Evolutionary conservation across 768 basidiomycete genomes (phyloP).

Genomic region (Solioccasus polychromus): DNA sequence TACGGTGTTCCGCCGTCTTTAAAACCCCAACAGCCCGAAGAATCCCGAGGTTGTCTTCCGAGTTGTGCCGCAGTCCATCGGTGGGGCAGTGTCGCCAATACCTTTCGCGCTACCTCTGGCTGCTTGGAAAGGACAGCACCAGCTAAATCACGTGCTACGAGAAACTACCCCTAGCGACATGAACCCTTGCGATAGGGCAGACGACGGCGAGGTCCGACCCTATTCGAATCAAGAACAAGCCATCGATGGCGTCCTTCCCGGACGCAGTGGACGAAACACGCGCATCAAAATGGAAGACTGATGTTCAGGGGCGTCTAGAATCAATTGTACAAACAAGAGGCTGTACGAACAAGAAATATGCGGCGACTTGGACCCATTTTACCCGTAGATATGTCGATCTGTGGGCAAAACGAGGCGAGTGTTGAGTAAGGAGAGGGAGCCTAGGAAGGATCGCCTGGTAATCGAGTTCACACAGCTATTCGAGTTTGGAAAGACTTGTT

Average conservation of each 20-base stretch:
- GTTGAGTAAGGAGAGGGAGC: constrained; percentile 8
- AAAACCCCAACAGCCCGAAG: constrained; percentile 23
- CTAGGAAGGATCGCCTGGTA: constrained; percentile 1
- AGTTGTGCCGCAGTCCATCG: constrained; percentile 15
- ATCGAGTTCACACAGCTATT: constrained; percentile 25
- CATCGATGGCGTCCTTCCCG: constrained; percentile 21
- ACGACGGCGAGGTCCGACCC: neutral
- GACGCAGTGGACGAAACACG: constrained; percentile 32
- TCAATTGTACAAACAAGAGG: constrained; percentile 21
- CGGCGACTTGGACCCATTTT: constrained; percentile 18
- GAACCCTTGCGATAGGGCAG: constrained; percentile 3
- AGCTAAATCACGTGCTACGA: too few relatives aligned
- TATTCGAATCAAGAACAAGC: constrained; percentile 15
- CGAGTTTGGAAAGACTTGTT: constrained; percentile 13
- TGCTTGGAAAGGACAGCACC: too few relatives aligned
- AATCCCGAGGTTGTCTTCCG: constrained; percentile 23
- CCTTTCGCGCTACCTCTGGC: too few relatives aligned
- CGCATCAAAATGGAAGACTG: constrained; percentile 37
- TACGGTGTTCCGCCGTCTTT: constrained; percentile 15
- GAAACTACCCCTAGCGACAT: constrained; percentile 11
- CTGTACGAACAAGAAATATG: constrained; percentile 19
- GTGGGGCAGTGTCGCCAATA: neutral
- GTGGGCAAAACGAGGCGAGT: constrained; percentile 11
- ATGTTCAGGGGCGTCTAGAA: constrained; percentile 25
- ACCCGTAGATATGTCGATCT: constrained; percentile 9